Evolutionary conservation across 1,284 basidiomycete genomes (phyloP), one percentile per base, ranked within the genome.

Genomic region (Fomitopsis palustris): DNA sequence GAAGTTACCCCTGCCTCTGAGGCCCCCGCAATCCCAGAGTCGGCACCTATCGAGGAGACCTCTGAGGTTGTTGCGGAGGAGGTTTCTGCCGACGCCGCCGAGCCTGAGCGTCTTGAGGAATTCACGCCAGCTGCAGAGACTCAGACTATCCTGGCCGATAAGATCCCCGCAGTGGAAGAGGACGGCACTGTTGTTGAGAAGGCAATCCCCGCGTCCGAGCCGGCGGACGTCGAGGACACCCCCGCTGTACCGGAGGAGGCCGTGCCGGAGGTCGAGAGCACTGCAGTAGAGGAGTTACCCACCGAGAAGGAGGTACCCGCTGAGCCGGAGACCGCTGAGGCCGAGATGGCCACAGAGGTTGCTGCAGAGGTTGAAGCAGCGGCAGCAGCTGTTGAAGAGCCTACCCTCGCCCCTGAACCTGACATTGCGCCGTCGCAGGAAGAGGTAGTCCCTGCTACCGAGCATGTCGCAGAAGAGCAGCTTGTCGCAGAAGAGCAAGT

Each of bases 151-250:
- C 5, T 52, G 31, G n/a, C 49, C 12, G 49, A 52, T 31, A 17
- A 38, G 12, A 27, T 16, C 3, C 41, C 56, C 12, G 60, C 47
- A 29, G 54, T 43, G 12, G 49, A 52, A 1, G 49, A 37, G 16
- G 29, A 52, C 33, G 16, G 31, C 17, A 23, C 3, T 27, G n/a
- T 37, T 19, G 42, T 39, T 8, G 59, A 60, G n/a, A 29, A 51
- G 43, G 21, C 29, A 7, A 29, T 29, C 31, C 42, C 19, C 17
- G 43, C n/a, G n/a, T n/a, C 59, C 31, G 60, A 62, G 21, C 23
- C 61, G 29, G 52, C 29, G 10, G 53, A 42, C 7, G 56, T 41
- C 12, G 62, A 64, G 45, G 65, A 61, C 31, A 21, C 58, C 17
- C 38, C 53, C 17, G 19, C 19, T 35, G 49, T 27, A 16, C n/a